phyloP scores from a whole-genome alignment of 202 grass and related monocot species.

The Setaria viridis region DNA sequence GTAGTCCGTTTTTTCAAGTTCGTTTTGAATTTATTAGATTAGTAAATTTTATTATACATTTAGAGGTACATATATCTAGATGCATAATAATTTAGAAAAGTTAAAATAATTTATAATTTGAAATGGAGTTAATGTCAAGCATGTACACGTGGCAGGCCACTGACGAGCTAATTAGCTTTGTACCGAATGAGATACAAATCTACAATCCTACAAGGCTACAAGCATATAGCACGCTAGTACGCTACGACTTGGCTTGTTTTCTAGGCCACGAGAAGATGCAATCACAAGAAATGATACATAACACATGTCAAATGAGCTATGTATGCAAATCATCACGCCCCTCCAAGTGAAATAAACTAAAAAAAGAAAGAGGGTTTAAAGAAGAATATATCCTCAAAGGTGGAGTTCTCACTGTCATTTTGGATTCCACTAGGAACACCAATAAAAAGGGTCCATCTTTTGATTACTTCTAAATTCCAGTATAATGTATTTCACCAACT shows the following conservation, averaged over 20 bases:
- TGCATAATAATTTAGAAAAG: too few species aligned
- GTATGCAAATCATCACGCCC: neutral
- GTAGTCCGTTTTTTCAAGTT: too few species aligned
- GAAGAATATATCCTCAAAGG: slow-evolving; percentile 6
- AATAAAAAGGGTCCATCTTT: neutral
- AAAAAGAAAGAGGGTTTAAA: neutral
- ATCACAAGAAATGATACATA: neutral
- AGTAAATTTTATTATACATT: too few species aligned
- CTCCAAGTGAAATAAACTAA: neutral
- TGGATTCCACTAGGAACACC: slow-evolving; percentile 4
- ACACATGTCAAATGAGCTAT: neutral
- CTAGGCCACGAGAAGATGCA: too few species aligned
- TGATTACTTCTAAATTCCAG: neutral
- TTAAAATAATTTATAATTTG: too few species aligned
- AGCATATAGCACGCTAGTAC: neutral
- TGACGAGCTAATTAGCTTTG: neutral
- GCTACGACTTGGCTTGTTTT: neutral
- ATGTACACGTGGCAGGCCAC: neutral
- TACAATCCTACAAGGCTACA: neutral
- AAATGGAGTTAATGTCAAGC: too few species aligned
- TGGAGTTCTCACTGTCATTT: slow-evolving; percentile 14
- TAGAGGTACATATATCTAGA: too few species aligned
- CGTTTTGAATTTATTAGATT: too few species aligned
- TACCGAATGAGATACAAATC: neutral
- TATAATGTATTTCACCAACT: neutral